Base-by-base conservation (phyloP, 352 stramenopile species). In the Phytophthora niederhauseri region DNA sequence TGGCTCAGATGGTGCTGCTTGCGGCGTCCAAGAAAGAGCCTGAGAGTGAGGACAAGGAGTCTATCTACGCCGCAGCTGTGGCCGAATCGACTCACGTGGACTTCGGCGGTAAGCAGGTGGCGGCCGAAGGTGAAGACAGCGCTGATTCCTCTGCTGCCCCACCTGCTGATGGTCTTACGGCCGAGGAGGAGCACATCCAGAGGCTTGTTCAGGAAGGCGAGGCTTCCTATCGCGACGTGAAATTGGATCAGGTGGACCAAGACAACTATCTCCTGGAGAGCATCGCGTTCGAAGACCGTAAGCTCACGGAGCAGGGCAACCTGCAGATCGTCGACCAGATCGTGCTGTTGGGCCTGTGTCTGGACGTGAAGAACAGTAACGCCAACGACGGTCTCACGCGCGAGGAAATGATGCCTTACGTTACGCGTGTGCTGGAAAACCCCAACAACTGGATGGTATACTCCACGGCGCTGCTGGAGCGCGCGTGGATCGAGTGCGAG, bases 401-500 rank as follows among this genome's bases (percentile, higher is more conserved):
- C 22, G 95, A 98, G 67, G 88, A 99, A 81, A 99, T 99, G 96
- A 85, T 93, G 68, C 92, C 93, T 24, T 99, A 98, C 72, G 78
- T 99, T 22, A 94, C 91, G 55, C 85, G 94, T 61, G 94, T 98
- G 26, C 78, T 99, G 6, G 84, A 97, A 57, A 96, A 98, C 66
- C 92, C 87, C 2, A 96, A 98, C 76, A 98, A 98, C 78, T 99
- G 96, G 95, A 98, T 98, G 91, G 91, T 99, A 2, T 98, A 99
- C 77, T 97, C 94, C 6, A 98, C 94, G 8, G 95, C 81, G 30
- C 83, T 99, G 36, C 80, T 99, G 20, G 92, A 98, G 75, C 84
- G 85, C 22, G 87, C 95, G 30, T 98, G 95, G 93, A 83, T 99
- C 34, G 96, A 99, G 78, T 98, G 92, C 68, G 93, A 98, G 72